Conservation (phyloP, 129 eudicot genomes). For the Flaveria sonorensis region DNA sequence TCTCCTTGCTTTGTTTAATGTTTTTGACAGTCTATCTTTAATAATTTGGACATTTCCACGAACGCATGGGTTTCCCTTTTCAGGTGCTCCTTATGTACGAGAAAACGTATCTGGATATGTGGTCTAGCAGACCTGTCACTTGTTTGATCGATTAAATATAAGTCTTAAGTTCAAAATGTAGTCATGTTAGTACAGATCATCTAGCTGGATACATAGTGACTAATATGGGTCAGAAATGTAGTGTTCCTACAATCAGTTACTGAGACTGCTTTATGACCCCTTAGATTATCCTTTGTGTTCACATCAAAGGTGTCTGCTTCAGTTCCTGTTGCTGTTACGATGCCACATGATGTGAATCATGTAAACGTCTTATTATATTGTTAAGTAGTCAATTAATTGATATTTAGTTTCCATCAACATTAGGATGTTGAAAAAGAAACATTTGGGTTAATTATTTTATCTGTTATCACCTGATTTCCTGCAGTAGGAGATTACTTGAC, state of each 20-base stretch:
- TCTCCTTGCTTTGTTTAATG: constrained; percentile 4
- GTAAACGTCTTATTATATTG: constrained; percentile 2
- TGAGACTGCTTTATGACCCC: constrained; percentile 9
- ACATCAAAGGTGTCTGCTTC: constrained; percentile 8
- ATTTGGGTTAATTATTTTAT: neutral
- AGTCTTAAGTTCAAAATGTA: constrained; percentile 4
- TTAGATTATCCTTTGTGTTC: neutral
- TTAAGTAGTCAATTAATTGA: constrained; percentile 1
- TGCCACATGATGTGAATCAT: constrained; percentile 9
- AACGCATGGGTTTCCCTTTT: constrained; percentile 16
- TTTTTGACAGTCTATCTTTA: constrained; percentile 2
- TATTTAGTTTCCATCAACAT: constrained; percentile 1
- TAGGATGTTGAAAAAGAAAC: neutral
- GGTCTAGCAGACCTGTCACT: neutral
- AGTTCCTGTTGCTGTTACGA: constrained; percentile 7
- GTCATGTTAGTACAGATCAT: constrained; percentile 11
- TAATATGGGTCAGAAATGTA: neutral
- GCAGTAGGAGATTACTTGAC: too few relatives aligned
- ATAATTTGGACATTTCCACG: constrained; percentile 15
- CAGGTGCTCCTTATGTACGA: constrained; percentile 6
- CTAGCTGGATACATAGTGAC: constrained; percentile 6
- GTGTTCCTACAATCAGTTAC: constrained; percentile 1
- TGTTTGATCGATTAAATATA: constrained; percentile 11
- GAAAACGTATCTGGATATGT: neutral
- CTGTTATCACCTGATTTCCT: neutral